These are phyloP conservation scores for Herpetospermum pedunculosum DNA, from an alignment of 306 rosid species.

Conservation along the genomic window DNA sequence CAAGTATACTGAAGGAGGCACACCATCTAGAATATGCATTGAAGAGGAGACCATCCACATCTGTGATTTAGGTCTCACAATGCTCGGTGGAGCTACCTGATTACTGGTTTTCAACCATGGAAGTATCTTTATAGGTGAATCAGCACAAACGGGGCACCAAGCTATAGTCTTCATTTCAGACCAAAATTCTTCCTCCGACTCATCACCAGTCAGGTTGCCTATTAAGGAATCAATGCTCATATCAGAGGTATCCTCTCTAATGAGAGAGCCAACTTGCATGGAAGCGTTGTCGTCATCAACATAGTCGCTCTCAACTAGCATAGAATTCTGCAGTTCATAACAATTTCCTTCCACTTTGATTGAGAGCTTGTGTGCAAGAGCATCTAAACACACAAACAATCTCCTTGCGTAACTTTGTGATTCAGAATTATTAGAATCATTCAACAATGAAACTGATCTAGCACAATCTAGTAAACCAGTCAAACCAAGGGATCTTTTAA, in stretches of 20 bases:
- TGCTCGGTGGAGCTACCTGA: conserved; percentile 48
- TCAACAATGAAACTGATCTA: conserved; percentile 61
- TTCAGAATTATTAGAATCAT: conserved; percentile 43
- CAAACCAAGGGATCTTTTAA: conserved; percentile 65
- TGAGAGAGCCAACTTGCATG: conserved; percentile 21
- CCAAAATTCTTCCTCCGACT: conserved; percentile 79
- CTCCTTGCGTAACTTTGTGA: conserved; percentile 41
- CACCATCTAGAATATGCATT: conserved; percentile 74
- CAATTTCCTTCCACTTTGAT: conserved; percentile 23
- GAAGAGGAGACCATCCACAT: conserved; percentile 86
- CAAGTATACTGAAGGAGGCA: conserved; percentile 37
- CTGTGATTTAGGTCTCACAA: conserved; percentile 78
- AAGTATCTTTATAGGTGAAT: conserved; percentile 62
- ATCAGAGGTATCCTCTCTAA: conserved; percentile 21
- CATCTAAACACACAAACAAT: conserved; percentile 49
- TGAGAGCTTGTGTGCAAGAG: conserved; percentile 49
- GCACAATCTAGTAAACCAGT: conserved; percentile 94
- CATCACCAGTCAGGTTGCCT: conserved; percentile 35
- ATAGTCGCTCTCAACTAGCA: conserved; percentile 13
- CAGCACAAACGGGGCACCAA: conserved; percentile 80
- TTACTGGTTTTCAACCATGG: conserved; percentile 68
- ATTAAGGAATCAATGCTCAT: conserved; percentile 29
- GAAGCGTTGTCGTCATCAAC: conserved; percentile 20
- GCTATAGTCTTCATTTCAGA: conserved; percentile 64
- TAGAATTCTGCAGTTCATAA: conserved; percentile 26